phyloP scores from a whole-genome alignment of 352 stramenopile species.

The Globisporangium middletonii region DNA sequence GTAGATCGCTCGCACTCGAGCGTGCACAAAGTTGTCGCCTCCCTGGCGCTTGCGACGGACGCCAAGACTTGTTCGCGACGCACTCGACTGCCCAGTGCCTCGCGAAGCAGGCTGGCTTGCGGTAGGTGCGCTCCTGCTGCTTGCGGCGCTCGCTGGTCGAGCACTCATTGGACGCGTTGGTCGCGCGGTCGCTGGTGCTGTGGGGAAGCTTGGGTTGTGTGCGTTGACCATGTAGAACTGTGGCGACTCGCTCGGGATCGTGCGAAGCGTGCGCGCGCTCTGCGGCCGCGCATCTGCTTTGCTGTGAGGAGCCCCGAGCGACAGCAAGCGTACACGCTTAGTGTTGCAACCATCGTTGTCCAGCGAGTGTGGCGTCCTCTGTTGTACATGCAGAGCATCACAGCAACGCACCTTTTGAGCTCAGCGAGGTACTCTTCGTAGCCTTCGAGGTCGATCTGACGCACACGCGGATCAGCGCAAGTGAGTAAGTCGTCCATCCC shows the following conservation, averaged over 20 bases:
- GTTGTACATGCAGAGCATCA: no score
- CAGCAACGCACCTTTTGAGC: constrained; percentile 29
- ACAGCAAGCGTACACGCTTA: not conserved
- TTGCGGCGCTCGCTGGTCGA: constrained; percentile 16
- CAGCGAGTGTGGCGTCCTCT: no score
- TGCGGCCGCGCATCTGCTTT: constrained; percentile 31
- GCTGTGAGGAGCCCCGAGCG: constrained; percentile 11
- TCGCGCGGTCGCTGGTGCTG: constrained; percentile 1
- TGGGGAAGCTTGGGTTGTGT: constrained; percentile 25
- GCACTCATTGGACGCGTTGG: constrained; percentile 36
- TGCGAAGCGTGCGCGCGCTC: constrained; percentile 28
- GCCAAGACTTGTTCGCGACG: constrained; percentile 6
- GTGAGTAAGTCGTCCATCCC: not conserved
- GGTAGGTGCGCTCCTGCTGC: constrained; percentile 4
- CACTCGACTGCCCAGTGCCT: not conserved
- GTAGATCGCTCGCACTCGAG: constrained; percentile 46
- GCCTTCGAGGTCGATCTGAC: constrained; percentile 54
- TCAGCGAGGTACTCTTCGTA: constrained; percentile 55
- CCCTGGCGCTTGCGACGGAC: constrained; percentile 32
- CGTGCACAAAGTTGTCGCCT: constrained; percentile 23
- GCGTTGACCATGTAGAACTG: constrained; percentile 54
- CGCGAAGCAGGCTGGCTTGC: not conserved
- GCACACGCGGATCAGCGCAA: not conserved
- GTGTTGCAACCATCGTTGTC: no score
- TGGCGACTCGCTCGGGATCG: constrained; percentile 36